These are phyloP conservation scores for Ogataea nakhonphanomensis DNA, from an alignment of 805 yeast species.

Conservation along the genomic window DNA sequence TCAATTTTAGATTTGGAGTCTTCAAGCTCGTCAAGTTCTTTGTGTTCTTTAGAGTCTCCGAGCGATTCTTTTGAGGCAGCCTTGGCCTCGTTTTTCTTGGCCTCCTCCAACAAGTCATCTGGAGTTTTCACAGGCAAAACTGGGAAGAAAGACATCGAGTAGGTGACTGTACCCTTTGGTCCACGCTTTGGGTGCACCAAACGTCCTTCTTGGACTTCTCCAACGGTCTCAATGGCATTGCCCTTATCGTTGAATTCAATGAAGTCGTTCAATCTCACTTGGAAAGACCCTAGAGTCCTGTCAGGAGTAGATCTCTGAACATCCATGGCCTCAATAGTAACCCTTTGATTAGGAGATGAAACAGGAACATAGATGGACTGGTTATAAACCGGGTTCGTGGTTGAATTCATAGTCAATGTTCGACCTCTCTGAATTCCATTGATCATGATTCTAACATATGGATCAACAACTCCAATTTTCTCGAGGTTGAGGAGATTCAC, in stretches of 20 bases:
- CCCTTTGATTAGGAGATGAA: constrained; percentile 74
- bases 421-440: constrained; percentile 76
- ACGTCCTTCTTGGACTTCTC: constrained; percentile 54
- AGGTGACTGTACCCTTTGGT: constrained; percentile 77
- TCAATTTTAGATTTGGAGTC: constrained; percentile 43
- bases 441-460: constrained; percentile 76
- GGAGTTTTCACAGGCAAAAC: constrained; percentile 73
- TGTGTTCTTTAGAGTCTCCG: constrained; percentile 33
- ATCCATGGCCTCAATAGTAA: constrained; percentile 91
- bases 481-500: constrained; percentile 79
- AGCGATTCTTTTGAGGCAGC: constrained; percentile 23
- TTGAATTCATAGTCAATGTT: constrained; percentile 63
- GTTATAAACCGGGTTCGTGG: constrained; percentile 80
- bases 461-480: constrained; percentile 87
- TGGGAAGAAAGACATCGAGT: constrained; percentile 81
- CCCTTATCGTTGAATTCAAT: constrained; percentile 68
- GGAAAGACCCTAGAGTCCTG: constrained; percentile 82
- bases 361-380: constrained; percentile 80
- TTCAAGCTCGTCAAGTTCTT: constrained; percentile 33
- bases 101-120: constrained; percentile 53
- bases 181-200: constrained; percentile 68
- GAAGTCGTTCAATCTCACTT: constrained; percentile 61
- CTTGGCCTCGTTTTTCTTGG: constrained; percentile 27
- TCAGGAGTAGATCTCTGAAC: constrained; percentile 76
- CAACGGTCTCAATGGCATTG: constrained; percentile 54